Conservation (phyloP, 305 asterid species). For the Fraxinus greggii region DNA sequence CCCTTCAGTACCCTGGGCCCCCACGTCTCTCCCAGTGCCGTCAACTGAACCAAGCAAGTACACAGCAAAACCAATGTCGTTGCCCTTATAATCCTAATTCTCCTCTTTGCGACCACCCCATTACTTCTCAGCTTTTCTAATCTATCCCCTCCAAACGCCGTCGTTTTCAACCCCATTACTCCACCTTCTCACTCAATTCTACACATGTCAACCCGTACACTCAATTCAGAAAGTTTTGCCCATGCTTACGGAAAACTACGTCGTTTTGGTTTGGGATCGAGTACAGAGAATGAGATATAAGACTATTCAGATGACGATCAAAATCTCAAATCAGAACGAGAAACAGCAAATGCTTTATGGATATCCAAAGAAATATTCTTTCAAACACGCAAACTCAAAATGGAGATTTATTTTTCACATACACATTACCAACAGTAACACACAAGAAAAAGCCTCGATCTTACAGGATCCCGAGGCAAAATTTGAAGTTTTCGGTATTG, state of each 20-base stretch:
- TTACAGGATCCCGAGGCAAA: slow-evolving; percentile 32
- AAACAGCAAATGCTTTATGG: slow-evolving; percentile 9
- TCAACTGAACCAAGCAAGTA: slow-evolving; percentile 77
- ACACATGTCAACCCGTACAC: slow-evolving; percentile 45
- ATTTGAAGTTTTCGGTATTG: not conserved
- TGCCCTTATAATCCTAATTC: slow-evolving; percentile 70
- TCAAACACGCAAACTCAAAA: not conserved
- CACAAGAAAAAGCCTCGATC: slow-evolving; percentile 33
- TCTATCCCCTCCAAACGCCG: slow-evolving; percentile 52
- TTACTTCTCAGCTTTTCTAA: slow-evolving; percentile 62
- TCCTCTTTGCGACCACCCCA: slow-evolving; percentile 51
- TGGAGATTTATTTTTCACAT: slow-evolving; percentile 14
- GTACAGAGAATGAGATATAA: slow-evolving; percentile 12
- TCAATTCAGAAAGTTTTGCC: slow-evolving; percentile 2
- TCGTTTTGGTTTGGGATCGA: slow-evolving; percentile 14
- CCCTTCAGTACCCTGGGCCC: slow-evolving; percentile 80
- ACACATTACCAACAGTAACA: slow-evolving; percentile 21
- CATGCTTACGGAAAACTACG: not conserved
- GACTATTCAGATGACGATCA: not conserved
- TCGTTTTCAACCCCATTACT: slow-evolving; percentile 69
- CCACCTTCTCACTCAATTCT: slow-evolving; percentile 39
- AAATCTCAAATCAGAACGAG: slow-evolving; percentile 30
- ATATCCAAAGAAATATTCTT: slow-evolving; percentile 24
- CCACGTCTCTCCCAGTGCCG: slow-evolving; percentile 68
- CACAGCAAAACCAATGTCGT: slow-evolving; percentile 59